Evolutionary conservation across 495 filamentous ascomycete genomes (phyloP).

Genomic region (Penicillium pancosmium): DNA sequence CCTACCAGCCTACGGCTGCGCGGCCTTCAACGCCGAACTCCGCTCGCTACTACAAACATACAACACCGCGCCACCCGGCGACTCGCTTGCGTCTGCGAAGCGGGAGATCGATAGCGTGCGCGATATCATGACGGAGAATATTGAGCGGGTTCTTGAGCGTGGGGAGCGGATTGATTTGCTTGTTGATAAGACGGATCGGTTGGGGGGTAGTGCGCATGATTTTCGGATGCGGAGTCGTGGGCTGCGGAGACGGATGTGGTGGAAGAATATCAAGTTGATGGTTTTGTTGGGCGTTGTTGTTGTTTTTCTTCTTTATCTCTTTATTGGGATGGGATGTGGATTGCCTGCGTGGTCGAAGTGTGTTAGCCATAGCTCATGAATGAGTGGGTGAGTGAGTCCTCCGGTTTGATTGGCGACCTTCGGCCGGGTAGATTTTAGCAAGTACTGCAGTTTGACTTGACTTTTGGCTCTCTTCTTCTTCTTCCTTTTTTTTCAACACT

Average conservation of each 20-base stretch:
- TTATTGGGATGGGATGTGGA: constrained; percentile 75
- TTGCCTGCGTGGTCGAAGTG: constrained; percentile 62
- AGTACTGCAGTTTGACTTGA: constrained; percentile 7
- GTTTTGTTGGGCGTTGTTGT: constrained; percentile 78
- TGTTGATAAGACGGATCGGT: constrained; percentile 94
- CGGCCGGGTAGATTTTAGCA: constrained; percentile 13
- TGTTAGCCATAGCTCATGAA: constrained; percentile 33
- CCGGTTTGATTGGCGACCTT: not conserved
- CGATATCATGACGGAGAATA: constrained; percentile 98
- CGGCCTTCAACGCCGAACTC: constrained; percentile 78
- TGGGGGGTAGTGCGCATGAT: constrained; percentile 84
- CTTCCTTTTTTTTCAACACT: constrained; percentile 1
- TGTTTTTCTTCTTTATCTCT: constrained; percentile 79
- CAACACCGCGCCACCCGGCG: constrained; percentile 77
- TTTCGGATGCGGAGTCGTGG: constrained; percentile 84
- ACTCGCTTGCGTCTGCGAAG: constrained; percentile 82
- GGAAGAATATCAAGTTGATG: constrained; percentile 98
- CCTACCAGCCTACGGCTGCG: constrained; percentile 87
- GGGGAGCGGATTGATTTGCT: constrained; percentile 94
- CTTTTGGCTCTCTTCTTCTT: constrained; percentile 4
- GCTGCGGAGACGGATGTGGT: constrained; percentile 95
- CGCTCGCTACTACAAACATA: constrained; percentile 80
- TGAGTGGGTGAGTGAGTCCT: not conserved
- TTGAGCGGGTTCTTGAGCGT: constrained; percentile 91
- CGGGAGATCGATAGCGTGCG: constrained; percentile 90